Evolutionary conservation across 1,139 yeast species (phyloP), one percentile per base, ranked within the genome.

Genomic region (Kluyveromyces sp.): DNA sequence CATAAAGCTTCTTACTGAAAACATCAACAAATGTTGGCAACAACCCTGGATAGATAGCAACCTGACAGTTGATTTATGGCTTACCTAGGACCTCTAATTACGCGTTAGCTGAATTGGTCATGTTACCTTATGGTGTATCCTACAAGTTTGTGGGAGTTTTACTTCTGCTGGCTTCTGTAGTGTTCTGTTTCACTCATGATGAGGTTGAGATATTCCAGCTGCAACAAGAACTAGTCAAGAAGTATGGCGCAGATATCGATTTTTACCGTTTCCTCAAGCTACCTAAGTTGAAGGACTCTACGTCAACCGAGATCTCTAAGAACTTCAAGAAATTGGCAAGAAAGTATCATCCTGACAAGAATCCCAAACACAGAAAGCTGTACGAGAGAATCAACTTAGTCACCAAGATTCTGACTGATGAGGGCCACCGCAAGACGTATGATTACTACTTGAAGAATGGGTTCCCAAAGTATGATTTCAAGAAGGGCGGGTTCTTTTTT

Each of bases 381-480:
- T 89, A 82, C 61, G 84, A 88, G 51, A 68, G 92, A 33, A 71
- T 89, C 40, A 83, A 92, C 19, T 65, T 78, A 26, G 87, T 86
- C 16, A 83, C 87, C 39, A 77, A 83, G 56, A 80, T 88, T 45
- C 72, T 89, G 47, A 70, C 88, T 49, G 74, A 84, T 59, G 66
- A 76, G 40, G 71, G 77, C 8, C 73, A 75, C 46, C 77, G 83
- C 48, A 82, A 80, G 51, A 72, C 92, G 15, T 92, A 92, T 61
- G 97, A 92, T 62, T 89, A 80, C 63, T 92, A 86, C 65, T 69
- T 84, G 46, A 70, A 75, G 33, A 77, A 80, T 53, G 99, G 98
- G 3, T 92, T 92, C 65, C 99, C 98, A 3, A 73, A 73, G 47
- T 86, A 85, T 77, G 78, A 75, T 46, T 81, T 77, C 61, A 71